phyloP scores from a whole-genome alignment of 1,284 basidiomycete genomes.

The Trichosporon sp. region DNA sequence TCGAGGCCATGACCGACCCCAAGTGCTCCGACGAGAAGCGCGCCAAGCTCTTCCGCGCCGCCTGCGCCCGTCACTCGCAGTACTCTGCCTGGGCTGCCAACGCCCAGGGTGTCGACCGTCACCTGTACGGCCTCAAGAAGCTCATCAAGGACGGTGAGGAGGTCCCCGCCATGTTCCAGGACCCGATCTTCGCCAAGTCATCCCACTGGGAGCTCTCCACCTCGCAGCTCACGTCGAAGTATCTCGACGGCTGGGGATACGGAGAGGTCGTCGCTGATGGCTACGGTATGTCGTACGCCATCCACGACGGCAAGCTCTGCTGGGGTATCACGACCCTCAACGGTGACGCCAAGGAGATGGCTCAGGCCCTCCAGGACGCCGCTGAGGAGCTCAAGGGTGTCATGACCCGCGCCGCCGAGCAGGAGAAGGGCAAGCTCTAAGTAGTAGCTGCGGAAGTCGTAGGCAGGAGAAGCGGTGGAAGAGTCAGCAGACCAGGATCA shows the following conservation, averaged over 20 bases:
- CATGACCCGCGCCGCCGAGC: constrained; percentile 67
- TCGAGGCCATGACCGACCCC: constrained; percentile 79
- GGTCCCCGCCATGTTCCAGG: constrained; percentile 76
- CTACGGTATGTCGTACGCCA: constrained; percentile 90
- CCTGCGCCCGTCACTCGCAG: constrained; percentile 78
- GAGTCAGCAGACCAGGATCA: constrained; percentile 1
- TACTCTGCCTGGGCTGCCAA: constrained; percentile 91
- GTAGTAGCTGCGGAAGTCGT: neutral
- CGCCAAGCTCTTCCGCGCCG: constrained; percentile 72
- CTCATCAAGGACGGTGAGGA: constrained; percentile 74
- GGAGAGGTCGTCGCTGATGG: constrained; percentile 94
- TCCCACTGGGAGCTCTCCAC: constrained; percentile 92
- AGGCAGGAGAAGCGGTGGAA: neutral
- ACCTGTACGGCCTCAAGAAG: constrained; percentile 91
- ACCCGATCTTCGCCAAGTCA: constrained; percentile 71
- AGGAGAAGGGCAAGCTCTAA: constrained; percentile 42
- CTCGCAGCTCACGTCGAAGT: constrained; percentile 79
- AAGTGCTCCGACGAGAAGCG: constrained; percentile 64
- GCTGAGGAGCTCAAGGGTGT: constrained; percentile 73
- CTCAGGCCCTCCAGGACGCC: constrained; percentile 74
- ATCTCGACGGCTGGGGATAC: constrained; percentile 94
- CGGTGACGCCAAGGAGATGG: constrained; percentile 65
- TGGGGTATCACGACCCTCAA: constrained; percentile 90
- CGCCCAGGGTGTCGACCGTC: constrained; percentile 92
- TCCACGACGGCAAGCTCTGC: constrained; percentile 81